phyloP scores from a whole-genome alignment of 1,284 basidiomycete species.

The Rhodotorula sp. region DNA sequence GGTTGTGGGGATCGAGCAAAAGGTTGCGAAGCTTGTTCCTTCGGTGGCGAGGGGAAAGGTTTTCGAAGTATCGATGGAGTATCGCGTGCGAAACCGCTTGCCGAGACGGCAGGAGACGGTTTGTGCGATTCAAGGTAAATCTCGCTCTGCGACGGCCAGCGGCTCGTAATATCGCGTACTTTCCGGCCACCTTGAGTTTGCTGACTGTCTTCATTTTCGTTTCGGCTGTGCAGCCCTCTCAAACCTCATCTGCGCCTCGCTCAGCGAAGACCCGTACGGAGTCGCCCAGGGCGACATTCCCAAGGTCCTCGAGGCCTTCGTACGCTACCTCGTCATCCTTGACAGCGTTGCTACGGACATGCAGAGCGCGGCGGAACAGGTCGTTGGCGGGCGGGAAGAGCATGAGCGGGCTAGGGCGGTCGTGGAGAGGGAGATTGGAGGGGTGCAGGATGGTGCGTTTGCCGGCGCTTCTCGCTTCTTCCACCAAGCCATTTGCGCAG shows the following conservation, averaged over 20 bases:
- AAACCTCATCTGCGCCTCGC: constrained; percentile 66
- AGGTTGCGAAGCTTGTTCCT: constrained; percentile 23
- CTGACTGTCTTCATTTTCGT: not conserved
- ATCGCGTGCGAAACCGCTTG: constrained; percentile 13
- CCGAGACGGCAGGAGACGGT: constrained; percentile 13
- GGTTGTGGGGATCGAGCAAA: constrained; percentile 22
- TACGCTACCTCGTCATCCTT: constrained; percentile 64
- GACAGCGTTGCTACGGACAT: constrained; percentile 63
- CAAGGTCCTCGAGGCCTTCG: constrained; percentile 69
- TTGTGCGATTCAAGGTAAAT: constrained; percentile 36
- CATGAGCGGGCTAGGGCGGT: constrained; percentile 44
- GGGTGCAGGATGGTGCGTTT: constrained; percentile 62
- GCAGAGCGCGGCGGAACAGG: constrained; percentile 48
- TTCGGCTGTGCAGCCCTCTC: constrained; percentile 61
- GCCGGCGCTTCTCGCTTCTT: not conserved
- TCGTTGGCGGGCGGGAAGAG: constrained; percentile 50
- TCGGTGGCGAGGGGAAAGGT: constrained; percentile 3
- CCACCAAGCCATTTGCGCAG: no score
- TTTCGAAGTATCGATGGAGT: constrained; percentile 25
- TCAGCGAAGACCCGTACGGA: constrained; percentile 75
- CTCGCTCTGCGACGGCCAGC: no score
- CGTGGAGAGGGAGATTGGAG: constrained; percentile 53
- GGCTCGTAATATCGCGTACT: no score
- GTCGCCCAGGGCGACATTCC: constrained; percentile 79
- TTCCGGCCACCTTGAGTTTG: not conserved